Evolutionary conservation across 1,284 basidiomycete genomes (phyloP), one percentile per base, ranked within the genome.

Genomic region (Microbotryum lychnidis-dioicae): DNA sequence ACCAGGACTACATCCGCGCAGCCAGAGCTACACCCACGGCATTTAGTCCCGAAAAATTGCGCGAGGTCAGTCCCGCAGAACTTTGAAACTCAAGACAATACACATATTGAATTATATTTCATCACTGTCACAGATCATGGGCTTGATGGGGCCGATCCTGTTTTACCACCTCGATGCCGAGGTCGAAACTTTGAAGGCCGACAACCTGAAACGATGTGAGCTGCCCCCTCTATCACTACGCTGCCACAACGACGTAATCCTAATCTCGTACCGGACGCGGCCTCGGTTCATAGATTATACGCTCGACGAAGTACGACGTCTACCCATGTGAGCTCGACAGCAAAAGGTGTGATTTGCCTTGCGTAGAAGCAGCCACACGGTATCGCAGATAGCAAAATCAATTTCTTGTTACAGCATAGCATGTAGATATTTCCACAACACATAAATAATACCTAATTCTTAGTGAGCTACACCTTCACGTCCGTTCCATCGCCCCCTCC

Each of bases 161-260:
- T 66, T 69, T 46, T 64, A 62, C 44, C 67, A 69, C 42, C 58
- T 69, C 6, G 60, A 69, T 27, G 65, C 62, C 8, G 62, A 66
- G 45, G 62, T 64, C 21, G 55, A 58, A 37, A 54, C 27, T 2
- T 52, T 64, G 12, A 64, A 64, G 46, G 49, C 62, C 0, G 62
- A 66, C 27, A 54, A 47, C 25, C 45, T 56, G 20, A 50, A 55
- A 2, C 45, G 55, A 4, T 54, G 37, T 48, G 54, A 16, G 48
- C 4, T 21, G 31, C 4, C 37, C 23, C 16, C n/a, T 3, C 16
- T 1, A 27, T 20, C 6, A 8, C 14, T 4, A 58, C 49, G 0
- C 33, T 61, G 21, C 16, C 27, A 27, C 5, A 27, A 27, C 27
- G 27, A 27, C 27, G 27, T 27, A 27, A 6, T 27, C 27, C 27